phyloP scores from a whole-genome alignment of 2,329 filamentous ascomycete genomes.

The Tolypocladium pustulatum region DNA sequence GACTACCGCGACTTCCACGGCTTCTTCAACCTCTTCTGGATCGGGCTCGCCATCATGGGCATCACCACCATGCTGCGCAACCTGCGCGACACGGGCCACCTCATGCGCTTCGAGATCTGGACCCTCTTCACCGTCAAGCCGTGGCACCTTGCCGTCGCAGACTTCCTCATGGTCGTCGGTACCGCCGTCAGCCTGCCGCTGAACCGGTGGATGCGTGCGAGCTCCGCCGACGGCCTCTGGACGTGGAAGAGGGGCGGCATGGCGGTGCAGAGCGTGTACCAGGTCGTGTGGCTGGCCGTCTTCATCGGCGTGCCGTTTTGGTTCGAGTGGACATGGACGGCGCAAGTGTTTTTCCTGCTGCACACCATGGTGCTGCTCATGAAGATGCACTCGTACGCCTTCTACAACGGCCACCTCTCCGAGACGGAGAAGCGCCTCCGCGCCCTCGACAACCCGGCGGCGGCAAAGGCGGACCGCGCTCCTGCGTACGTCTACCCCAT shows the following conservation, averaged over 20 bases:
- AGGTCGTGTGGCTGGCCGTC: slow-evolving; percentile 65
- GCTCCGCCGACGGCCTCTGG: slow-evolving; percentile 38
- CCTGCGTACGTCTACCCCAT: slow-evolving; percentile 70
- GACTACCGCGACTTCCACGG: slow-evolving; percentile 92
- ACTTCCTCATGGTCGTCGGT: slow-evolving; percentile 73
- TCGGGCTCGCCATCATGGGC: slow-evolving; percentile 92
- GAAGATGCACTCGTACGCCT: slow-evolving; percentile 99
- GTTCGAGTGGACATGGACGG: slow-evolving; percentile 90
- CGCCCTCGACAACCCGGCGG: slow-evolving; percentile 64
- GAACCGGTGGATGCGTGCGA: slow-evolving; percentile 53
- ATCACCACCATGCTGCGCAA: slow-evolving; percentile 90
- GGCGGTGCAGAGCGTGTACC: slow-evolving; percentile 71
- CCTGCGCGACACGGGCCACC: slow-evolving; percentile 84
- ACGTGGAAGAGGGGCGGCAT: slow-evolving; percentile 74
- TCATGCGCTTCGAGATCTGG: slow-evolving; percentile 81
- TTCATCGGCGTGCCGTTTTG: slow-evolving; percentile 83
- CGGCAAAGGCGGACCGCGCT: slow-evolving; percentile 42
- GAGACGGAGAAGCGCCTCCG: slow-evolving; percentile 75
- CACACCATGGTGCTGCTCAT: slow-evolving; percentile 88
- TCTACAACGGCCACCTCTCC: slow-evolving; percentile 93
- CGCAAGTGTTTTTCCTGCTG: slow-evolving; percentile 87
- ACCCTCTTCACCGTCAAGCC: slow-evolving; percentile 78
- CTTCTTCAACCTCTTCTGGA: slow-evolving; percentile 98
- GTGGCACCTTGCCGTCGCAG: slow-evolving; percentile 74
- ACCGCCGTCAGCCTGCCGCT: slow-evolving; percentile 64